Conservation (phyloP, 345 rosid genomes). For the Acer negundo region DNA sequence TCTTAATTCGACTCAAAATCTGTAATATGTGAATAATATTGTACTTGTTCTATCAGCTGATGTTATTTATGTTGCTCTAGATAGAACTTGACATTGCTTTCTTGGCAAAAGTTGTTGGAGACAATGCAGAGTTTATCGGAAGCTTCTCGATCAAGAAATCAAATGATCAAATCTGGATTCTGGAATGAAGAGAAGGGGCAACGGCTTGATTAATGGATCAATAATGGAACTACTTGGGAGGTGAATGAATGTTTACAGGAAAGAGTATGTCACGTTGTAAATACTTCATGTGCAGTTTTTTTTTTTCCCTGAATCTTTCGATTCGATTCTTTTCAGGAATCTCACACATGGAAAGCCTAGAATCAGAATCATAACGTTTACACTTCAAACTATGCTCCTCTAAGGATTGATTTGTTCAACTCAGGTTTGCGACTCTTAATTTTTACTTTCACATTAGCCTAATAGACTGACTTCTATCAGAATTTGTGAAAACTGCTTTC, state of each 20-base stretch:
- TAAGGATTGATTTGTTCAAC: slow-evolving; percentile 73
- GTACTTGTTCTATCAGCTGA: slow-evolving; percentile 2
- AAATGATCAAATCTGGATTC: slow-evolving; percentile 56
- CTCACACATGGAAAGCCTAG: slow-evolving; percentile 51
- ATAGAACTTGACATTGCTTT: slow-evolving; percentile 86
- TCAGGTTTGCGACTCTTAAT: slow-evolving; percentile 47
- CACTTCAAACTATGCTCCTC: slow-evolving; percentile 83
- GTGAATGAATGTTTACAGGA: slow-evolving; percentile 9
- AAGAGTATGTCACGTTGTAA: background rate
- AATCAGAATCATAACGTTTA: slow-evolving; percentile 64
- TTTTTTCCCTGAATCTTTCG: background rate
- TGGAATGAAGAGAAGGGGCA: slow-evolving; percentile 77
- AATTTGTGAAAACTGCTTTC: background rate
- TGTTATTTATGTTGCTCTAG: slow-evolving; percentile 36
- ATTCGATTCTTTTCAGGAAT: slow-evolving; percentile 37
- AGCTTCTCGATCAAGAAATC: slow-evolving; percentile 63
- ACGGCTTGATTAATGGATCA: slow-evolving; percentile 88
- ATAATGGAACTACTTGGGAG: slow-evolving; percentile 26
- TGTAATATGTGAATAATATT: background rate
- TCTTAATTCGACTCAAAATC: background rate
- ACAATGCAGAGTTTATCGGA: slow-evolving; percentile 42
- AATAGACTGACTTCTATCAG: background rate
- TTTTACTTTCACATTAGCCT: background rate
- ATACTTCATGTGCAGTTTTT: background rate
- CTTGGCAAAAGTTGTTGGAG: slow-evolving; percentile 59